Conservation (phyloP, 768 basidiomycete species). For the Cyclocybe aegerita region DNA sequence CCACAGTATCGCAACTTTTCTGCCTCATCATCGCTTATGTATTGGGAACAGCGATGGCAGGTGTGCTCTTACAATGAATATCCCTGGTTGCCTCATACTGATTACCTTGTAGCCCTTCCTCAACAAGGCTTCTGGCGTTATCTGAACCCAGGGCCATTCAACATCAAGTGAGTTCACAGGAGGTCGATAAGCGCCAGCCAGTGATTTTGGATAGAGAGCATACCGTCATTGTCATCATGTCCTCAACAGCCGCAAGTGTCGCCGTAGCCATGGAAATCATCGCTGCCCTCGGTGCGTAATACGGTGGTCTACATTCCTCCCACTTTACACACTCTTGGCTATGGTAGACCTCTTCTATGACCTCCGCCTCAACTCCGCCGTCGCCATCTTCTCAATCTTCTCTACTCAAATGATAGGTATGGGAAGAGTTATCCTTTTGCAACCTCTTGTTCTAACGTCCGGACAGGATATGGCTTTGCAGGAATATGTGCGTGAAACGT, state of each 20-base stretch:
- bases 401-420: constrained; percentile 44
- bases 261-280: constrained; percentile 54
- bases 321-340: not conserved
- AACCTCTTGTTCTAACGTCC: not conserved
- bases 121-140: constrained; percentile 41
- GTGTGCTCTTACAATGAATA: constrained; percentile 21
- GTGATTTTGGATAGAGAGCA: constrained; percentile 34
- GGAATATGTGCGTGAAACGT: constrained; percentile 15
- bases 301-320: not conserved
- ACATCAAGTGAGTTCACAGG: constrained; percentile 41
- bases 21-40: constrained; percentile 57
- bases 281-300: constrained; percentile 41
- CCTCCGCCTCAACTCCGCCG: constrained; percentile 43
- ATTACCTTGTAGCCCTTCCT: constrained; percentile 32
- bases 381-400: constrained; percentile 57
- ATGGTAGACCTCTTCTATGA: constrained; percentile 53
- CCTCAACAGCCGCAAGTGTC: constrained; percentile 51
- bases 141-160: constrained; percentile 59
- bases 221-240: constrained; percentile 54
- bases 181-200: not conserved
- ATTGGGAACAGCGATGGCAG: constrained; percentile 47
- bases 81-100: constrained; percentile 6
- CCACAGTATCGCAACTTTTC: constrained; percentile 54
- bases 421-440: not conserved
- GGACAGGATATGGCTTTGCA: constrained; percentile 19